phyloP scores from a whole-genome alignment of 2,329 filamentous ascomycete genomes.

The Sporothrix phasma region DNA sequence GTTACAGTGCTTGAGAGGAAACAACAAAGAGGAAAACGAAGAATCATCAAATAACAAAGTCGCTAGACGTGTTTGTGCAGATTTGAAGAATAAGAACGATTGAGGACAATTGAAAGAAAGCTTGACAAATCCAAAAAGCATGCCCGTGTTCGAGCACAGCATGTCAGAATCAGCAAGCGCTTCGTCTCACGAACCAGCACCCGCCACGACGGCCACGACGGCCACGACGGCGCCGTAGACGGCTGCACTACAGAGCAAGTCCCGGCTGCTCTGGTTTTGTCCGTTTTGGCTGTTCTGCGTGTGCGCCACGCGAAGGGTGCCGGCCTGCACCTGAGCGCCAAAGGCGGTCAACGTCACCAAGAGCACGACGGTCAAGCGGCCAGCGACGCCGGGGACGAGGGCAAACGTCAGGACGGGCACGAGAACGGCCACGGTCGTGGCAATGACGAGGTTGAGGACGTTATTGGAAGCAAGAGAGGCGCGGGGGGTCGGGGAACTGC shows the following conservation, averaged over 20 bases:
- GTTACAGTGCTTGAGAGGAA: no score
- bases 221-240: constrained; percentile 18
- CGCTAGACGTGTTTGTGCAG: no score
- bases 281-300: background rate
- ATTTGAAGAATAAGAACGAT: no score
- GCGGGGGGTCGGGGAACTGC: background rate
- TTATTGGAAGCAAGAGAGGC: background rate
- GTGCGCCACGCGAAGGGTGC: background rate
- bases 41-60: no score
- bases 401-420: constrained; percentile 49
- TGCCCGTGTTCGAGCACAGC: no score
- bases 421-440: constrained; percentile 42
- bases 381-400: constrained; percentile 45
- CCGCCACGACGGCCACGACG: constrained; percentile 17
- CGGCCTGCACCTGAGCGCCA: constrained; percentile 11
- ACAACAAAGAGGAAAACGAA: background rate
- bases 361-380: constrained; percentile 46
- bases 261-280: background rate
- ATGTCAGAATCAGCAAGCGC: no score
- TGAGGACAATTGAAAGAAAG: no score
- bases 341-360: constrained; percentile 39
- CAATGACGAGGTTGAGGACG: constrained; percentile 30
- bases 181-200: background rate
- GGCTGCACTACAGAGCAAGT: constrained; percentile 14
- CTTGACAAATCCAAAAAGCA: no score